phyloP scores from a whole-genome alignment of 768 basidiomycete species.

The Lentinula raphanica region DNA sequence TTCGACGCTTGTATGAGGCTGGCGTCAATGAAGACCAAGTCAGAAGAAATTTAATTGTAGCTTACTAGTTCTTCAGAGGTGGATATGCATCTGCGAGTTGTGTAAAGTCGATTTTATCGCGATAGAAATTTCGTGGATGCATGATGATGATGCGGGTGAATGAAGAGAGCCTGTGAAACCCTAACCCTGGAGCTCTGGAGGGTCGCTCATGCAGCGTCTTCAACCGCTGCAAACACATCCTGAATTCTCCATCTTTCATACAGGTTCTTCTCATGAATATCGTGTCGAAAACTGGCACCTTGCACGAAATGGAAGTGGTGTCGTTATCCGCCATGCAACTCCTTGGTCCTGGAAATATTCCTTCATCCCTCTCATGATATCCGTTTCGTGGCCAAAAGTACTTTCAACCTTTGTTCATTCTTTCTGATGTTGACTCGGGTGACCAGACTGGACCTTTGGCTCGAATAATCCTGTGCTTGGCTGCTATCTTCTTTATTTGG shows the following conservation, averaged over 20 bases:
- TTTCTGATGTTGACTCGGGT: neutral
- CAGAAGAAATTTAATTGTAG: neutral
- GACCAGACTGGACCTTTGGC: neutral
- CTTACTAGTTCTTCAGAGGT: constrained; percentile 51
- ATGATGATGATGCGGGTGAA: constrained; percentile 15
- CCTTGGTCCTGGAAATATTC: constrained; percentile 33
- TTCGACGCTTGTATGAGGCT: constrained; percentile 19
- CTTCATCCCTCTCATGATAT: constrained; percentile 24
- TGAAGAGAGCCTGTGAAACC: no score
- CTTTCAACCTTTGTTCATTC: neutral
- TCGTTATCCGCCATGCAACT: constrained; percentile 23
- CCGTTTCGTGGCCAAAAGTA: constrained; percentile 29
- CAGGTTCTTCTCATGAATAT: constrained; percentile 51
- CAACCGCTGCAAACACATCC: constrained; percentile 37
- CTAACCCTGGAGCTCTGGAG: no score
- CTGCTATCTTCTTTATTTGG: constrained; percentile 23
- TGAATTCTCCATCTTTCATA: constrained; percentile 45
- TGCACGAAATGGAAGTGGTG: constrained; percentile 35
- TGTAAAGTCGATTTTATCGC: constrained; percentile 47
- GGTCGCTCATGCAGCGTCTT: constrained; percentile 4
- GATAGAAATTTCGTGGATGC: constrained; percentile 40
- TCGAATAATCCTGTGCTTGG: constrained; percentile 16
- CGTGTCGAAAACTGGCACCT: constrained; percentile 51
- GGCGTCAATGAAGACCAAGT: neutral
- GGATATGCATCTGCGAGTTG: constrained; percentile 53